These are phyloP conservation scores for Drechslerella dactyloides DNA, from an alignment of 2,329 filamentous ascomycete genomes.

Conservation along the genomic window DNA sequence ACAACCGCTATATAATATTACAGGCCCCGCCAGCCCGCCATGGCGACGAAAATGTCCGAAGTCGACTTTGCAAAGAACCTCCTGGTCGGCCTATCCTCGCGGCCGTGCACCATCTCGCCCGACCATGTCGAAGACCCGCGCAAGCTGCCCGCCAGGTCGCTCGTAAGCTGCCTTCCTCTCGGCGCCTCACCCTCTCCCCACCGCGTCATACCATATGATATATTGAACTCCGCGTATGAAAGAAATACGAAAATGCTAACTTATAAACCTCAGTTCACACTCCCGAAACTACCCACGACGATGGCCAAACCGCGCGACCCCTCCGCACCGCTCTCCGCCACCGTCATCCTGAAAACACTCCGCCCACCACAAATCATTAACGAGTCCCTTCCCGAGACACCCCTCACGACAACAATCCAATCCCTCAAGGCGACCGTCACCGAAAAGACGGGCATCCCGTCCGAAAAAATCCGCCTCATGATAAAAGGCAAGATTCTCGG, in stretches of 20 bases:
- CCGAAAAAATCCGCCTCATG: slow-evolving; percentile 84
- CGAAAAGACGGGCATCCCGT: slow-evolving; percentile 67
- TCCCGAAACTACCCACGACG: slow-evolving; percentile 70
- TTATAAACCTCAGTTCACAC: slow-evolving; percentile 68
- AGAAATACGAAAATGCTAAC: slow-evolving; percentile 25
- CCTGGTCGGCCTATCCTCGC: slow-evolving; percentile 77
- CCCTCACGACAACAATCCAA: slow-evolving; percentile 74
- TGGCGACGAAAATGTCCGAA: slow-evolving; percentile 86
- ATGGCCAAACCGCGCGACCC: slow-evolving; percentile 63
- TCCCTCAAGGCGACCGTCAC: slow-evolving; percentile 77
- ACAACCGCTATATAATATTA: background rate
- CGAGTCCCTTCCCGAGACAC: slow-evolving; percentile 68
- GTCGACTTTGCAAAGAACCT: slow-evolving; percentile 83
- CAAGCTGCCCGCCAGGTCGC: slow-evolving; percentile 74
- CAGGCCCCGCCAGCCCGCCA: slow-evolving; percentile 54
- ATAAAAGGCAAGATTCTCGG: slow-evolving; percentile 83
- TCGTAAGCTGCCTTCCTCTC: slow-evolving; percentile 65
- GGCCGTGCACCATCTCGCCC: slow-evolving; percentile 78
- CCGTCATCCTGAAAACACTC: slow-evolving; percentile 74
- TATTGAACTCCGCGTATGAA: background rate
- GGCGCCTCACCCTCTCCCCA: slow-evolving; percentile 19
- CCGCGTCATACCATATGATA: slow-evolving; percentile 7
- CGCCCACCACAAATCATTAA: slow-evolving; percentile 73
- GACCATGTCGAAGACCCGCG: slow-evolving; percentile 89
- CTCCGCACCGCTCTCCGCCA: slow-evolving; percentile 56